Percentiles rank a stretch among this genome's conserved stretches.
phyloP scores from a whole-genome alignment of 2,329 filamentous ascomycete species.

The Ciborinia camelliae region DNA sequence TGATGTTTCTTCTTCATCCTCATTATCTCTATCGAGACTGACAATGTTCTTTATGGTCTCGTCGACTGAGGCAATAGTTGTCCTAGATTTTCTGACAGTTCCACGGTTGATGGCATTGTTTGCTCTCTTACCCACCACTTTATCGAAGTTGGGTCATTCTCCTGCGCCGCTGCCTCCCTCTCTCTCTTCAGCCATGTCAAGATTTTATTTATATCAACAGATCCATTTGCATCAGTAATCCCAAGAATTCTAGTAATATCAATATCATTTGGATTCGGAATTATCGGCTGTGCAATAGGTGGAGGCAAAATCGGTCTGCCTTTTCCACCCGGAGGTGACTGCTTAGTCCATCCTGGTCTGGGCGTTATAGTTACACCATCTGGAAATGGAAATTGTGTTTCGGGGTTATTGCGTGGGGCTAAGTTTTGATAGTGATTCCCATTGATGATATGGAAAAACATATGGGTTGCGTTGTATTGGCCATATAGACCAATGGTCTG shows the following conservation, averaged over 20 bases:
- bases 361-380: neutral
- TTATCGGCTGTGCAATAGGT: neutral
- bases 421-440: neutral
- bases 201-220: neutral
- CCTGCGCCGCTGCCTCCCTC: neutral
- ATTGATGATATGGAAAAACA: neutral
- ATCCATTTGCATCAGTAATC: neutral
- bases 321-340: neutral
- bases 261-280: neutral
- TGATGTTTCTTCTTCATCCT: neutral
- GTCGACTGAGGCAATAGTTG: too few relatives aligned
- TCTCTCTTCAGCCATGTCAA: neutral
- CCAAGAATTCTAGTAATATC: neutral
- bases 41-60: neutral
- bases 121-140: too few relatives aligned
- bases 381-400: constrained; percentile 3
- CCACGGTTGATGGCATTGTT: neutral
- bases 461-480: constrained; percentile 3
- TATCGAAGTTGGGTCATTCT: neutral
- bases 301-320: neutral
- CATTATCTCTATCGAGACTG: neutral
- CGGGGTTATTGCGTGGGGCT: neutral
- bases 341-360: neutral
- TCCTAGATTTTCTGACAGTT: neutral
- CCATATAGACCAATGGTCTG: neutral